These are phyloP conservation scores for Onygenales sp. DNA, from an alignment of 2,329 filamentous ascomycete genomes.

Conservation along the genomic window DNA sequence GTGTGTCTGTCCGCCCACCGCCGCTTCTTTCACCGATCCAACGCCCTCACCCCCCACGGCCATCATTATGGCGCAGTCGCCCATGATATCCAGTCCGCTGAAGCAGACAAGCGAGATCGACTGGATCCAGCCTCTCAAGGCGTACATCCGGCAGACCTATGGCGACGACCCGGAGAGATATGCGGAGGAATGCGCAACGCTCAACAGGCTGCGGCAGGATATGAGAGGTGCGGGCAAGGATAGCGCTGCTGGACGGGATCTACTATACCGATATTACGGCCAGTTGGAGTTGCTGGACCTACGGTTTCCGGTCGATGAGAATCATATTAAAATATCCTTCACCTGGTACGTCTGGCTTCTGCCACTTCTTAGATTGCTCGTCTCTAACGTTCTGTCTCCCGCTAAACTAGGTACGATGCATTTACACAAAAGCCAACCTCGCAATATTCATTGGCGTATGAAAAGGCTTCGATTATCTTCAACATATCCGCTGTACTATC, in stretches of 20 bases:
- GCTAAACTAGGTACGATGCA: constrained; percentile 77
- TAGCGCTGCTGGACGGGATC: constrained; percentile 82
- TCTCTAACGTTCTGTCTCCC: constrained; percentile 4
- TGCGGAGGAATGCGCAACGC: constrained; percentile 83
- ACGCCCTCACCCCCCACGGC: constrained; percentile 7
- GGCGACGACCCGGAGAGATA: constrained; percentile 96
- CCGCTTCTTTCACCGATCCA: constrained; percentile 4
- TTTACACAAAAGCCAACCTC: constrained; percentile 97
- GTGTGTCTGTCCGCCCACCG: not conserved
- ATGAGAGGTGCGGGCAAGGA: constrained; percentile 97
- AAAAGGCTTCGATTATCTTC: constrained; percentile 98
- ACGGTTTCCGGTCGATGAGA: constrained; percentile 93
- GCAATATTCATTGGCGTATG: constrained; percentile 92
- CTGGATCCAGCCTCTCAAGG: constrained; percentile 86
- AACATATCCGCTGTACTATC: constrained; percentile 97
- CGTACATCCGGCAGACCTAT: constrained; percentile 87
- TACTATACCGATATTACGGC: constrained; percentile 95
- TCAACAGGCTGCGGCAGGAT: constrained; percentile 92
- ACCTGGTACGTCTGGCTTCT: constrained; percentile 59
- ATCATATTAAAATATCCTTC: constrained; percentile 98
- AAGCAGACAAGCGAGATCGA: constrained; percentile 96
- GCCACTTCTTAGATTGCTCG: not conserved
- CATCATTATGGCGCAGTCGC: constrained; percentile 64
- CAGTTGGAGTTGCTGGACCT: constrained; percentile 91
- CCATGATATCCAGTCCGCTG: constrained; percentile 90